Evolutionary conservation across 2,329 filamentous ascomycete species (phyloP).

Genomic region (Ceratocystis harringtonii): DNA sequence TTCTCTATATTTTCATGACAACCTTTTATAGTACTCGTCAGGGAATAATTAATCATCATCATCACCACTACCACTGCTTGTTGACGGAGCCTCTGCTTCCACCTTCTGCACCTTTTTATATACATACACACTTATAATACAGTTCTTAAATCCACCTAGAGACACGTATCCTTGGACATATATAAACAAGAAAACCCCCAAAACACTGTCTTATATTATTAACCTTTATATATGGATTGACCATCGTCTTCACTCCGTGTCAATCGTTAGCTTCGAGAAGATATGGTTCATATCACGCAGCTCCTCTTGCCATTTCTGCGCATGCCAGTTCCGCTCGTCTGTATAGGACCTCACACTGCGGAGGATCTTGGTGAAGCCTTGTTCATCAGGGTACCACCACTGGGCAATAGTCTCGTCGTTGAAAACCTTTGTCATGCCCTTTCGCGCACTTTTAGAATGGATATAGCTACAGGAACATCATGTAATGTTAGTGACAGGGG

Average conservation of each 20-base stretch:
- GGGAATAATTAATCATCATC: no score
- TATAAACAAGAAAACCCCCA: no score
- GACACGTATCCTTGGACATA: no score
- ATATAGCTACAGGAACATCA: conserved; percentile 49
- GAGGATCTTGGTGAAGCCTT: conserved; percentile 58
- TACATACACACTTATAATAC: neutral
- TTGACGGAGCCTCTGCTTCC: neutral
- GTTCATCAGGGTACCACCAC: conserved; percentile 84
- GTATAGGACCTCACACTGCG: conserved; percentile 68
- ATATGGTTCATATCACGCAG: conserved; percentile 61
- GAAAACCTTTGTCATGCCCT: conserved; percentile 63
- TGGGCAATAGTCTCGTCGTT: conserved; percentile 52
- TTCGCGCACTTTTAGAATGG: conserved; percentile 58
- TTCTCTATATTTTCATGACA: neutral
- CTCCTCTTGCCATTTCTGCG: conserved; percentile 44
- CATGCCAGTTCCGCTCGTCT: conserved; percentile 54
- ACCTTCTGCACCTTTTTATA: neutral
- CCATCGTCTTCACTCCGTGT: neutral
- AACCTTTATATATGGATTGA: neutral
- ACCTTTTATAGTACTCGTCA: neutral
- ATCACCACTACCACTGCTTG: neutral
- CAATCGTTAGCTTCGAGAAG: conserved; percentile 38
- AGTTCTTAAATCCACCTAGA: no score
- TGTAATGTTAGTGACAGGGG: conserved; percentile 9
- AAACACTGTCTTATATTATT: neutral